Conservation (phyloP, 768 basidiomycete species). For the Lactifluus subvellereus region DNA sequence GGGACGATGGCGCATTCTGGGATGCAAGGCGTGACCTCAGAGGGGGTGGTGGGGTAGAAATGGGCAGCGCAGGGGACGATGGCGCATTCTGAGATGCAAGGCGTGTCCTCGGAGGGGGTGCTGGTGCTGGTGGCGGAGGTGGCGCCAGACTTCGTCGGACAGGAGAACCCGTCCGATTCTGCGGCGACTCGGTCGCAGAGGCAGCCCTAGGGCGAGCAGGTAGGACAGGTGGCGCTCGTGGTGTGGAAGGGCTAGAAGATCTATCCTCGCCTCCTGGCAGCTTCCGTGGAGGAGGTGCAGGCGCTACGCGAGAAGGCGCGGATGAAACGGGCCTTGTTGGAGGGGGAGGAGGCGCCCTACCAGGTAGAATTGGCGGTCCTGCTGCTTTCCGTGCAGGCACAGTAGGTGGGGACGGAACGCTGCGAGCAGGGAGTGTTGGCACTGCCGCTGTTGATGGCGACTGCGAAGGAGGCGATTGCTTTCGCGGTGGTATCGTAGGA, state of each 20-base stretch:
- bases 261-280: not conserved
- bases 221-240: conserved; percentile 26
- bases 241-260: not conserved
- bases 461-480: conserved; percentile 25
- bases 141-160: conserved; percentile 23
- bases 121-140: conserved; percentile 27
- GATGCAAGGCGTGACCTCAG: conserved; percentile 13
- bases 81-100: conserved; percentile 20
- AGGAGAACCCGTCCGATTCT: conserved; percentile 3
- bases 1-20: conserved; percentile 12
- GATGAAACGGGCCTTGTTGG: conserved; percentile 21
- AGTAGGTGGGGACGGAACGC: not conserved
- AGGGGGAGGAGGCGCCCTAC: conserved; percentile 20
- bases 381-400: conserved; percentile 22
- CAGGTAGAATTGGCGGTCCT: conserved; percentile 10
- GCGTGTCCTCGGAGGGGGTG: conserved; percentile 20
- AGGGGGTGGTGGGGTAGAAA: not conserved
- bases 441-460: conserved; percentile 11
- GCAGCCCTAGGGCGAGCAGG: conserved; percentile 28
- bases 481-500: conserved; percentile 26
- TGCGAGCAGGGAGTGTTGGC: conserved; percentile 22
- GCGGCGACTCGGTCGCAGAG: conserved; percentile 13
- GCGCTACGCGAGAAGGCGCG: conserved; percentile 17
- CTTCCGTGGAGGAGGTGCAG: conserved; percentile 12
- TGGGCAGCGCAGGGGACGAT: not conserved